These are phyloP conservation scores for Clarireedia monteithiana DNA, from an alignment of 2,329 filamentous ascomycete species.

Conservation along the genomic window DNA sequence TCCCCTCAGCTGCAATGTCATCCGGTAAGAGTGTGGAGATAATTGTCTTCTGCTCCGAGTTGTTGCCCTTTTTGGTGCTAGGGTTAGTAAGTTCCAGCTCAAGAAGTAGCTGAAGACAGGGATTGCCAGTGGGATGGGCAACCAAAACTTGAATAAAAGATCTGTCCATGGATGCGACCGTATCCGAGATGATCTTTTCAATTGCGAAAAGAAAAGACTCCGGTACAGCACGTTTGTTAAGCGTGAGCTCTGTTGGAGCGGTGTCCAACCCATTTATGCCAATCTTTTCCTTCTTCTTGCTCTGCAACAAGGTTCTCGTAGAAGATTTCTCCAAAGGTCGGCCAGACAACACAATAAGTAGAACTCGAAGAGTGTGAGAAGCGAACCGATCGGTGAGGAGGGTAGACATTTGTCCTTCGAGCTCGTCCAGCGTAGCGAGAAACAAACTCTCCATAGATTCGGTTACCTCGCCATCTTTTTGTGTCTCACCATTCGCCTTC, in stretches of 20 bases:
- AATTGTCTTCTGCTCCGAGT: constrained; percentile 45
- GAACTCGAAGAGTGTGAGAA: constrained; percentile 80
- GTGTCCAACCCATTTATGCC: constrained; percentile 48
- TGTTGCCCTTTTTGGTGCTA: constrained; percentile 55
- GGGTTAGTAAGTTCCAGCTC: constrained; percentile 76
- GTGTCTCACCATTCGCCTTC: constrained; percentile 42
- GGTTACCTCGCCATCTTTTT: constrained; percentile 35
- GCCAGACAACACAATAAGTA: constrained; percentile 80
- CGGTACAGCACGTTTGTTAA: constrained; percentile 55
- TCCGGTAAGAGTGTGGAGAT: constrained; percentile 74
- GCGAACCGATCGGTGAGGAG: constrained; percentile 80
- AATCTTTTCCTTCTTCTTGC: constrained; percentile 85
- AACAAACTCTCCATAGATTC: constrained; percentile 76
- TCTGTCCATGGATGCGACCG: constrained; percentile 66
- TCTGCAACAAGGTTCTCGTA: constrained; percentile 70
- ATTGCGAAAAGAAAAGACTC: constrained; percentile 69
- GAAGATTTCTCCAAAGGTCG: constrained; percentile 65
- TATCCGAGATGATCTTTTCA: constrained; percentile 74
- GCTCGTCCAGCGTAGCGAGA: constrained; percentile 72
- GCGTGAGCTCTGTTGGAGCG: constrained; percentile 39
- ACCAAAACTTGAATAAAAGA: constrained; percentile 77
- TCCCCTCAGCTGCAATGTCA: constrained; percentile 64
- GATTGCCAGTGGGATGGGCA: constrained; percentile 84
- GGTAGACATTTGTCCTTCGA: constrained; percentile 77
- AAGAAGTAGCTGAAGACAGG: constrained; percentile 82